phyloP scores from a whole-genome alignment of 2,329 filamentous ascomycete genomes.

The Cladorrhinum sp. region DNA sequence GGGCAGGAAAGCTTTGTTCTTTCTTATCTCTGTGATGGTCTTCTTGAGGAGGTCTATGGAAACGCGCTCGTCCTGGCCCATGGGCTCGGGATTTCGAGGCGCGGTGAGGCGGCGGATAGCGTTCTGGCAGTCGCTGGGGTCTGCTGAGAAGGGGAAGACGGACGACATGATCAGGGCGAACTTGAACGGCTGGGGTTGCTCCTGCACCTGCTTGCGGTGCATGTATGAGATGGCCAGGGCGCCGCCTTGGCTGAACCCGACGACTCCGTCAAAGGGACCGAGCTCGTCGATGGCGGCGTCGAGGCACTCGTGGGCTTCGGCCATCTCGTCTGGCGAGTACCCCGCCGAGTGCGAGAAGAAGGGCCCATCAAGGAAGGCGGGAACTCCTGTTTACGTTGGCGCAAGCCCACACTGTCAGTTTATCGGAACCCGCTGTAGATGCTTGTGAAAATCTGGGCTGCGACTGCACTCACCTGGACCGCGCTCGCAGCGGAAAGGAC shows the following conservation, averaged over 20 bases:
- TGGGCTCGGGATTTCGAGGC: not conserved
- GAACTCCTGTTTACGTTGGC: not conserved
- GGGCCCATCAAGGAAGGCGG: not conserved
- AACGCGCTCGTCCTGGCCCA: not conserved
- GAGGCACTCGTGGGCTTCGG: not conserved
- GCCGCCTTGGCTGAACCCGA: slow-evolving; percentile 2
- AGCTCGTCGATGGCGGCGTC: not conserved
- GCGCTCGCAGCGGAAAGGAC: not conserved
- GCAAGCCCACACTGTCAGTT: not conserved
- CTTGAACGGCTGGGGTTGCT: not conserved
- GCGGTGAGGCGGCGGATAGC: not conserved
- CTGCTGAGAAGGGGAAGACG: not conserved
- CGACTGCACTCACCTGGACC: not conserved
- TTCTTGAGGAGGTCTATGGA: not conserved
- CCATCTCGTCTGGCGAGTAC: not conserved
- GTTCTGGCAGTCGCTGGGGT: not conserved
- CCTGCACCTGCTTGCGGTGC: not conserved
- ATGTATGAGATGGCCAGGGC: not conserved
- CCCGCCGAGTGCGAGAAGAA: slow-evolving; percentile 1
- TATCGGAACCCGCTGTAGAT: too few species aligned
- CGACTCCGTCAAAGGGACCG: not conserved
- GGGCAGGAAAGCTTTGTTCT: not conserved
- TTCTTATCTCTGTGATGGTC: not conserved
- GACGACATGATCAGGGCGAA: slow-evolving; percentile 4
- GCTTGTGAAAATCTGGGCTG: too few species aligned